Percentiles rank a stretch among this genome's conserved stretches.
Conservation (phyloP, 495 filamentous ascomycete genomes). For the Lindgomyces ingoldianus region DNA sequence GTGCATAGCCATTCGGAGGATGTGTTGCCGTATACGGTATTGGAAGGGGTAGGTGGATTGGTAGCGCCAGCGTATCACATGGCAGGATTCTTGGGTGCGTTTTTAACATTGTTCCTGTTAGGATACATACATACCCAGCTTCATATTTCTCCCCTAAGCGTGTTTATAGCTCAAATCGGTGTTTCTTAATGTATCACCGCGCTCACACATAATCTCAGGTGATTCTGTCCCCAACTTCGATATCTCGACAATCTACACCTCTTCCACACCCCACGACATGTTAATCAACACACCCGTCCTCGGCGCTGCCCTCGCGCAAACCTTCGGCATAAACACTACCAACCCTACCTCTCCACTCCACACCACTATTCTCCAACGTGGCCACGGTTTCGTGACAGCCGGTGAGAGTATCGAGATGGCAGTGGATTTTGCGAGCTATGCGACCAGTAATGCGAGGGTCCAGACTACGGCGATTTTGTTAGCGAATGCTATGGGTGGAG, state of each 20-base stretch:
- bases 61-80: slow-evolving; percentile 47
- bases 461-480: slow-evolving; percentile 39
- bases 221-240: slow-evolving; percentile 38
- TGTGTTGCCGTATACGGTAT: slow-evolving; percentile 48
- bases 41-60: slow-evolving; percentile 42
- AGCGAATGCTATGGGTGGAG: slow-evolving; percentile 21
- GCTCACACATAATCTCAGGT: neutral
- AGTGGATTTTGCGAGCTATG: slow-evolving; percentile 38
- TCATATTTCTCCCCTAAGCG: neutral
- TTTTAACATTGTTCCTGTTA: too few species aligned
- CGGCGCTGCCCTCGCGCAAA: slow-evolving; percentile 46
- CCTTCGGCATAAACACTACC: slow-evolving; percentile 32
- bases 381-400: slow-evolving; percentile 39
- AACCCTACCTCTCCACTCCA: slow-evolving; percentile 19
- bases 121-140: neutral
- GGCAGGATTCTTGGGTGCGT: slow-evolving; percentile 42
- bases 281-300: slow-evolving; percentile 48
- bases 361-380: slow-evolving; percentile 39
- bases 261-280: slow-evolving; percentile 29
- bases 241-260: slow-evolving; percentile 24
- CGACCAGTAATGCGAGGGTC: slow-evolving; percentile 36
- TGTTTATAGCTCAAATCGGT: neutral
- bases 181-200: neutral
- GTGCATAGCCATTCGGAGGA: slow-evolving; percentile 51
- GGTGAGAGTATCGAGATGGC: slow-evolving; percentile 36